Conservation (phyloP, 345 rosid genomes). For the Linum lewisii region DNA sequence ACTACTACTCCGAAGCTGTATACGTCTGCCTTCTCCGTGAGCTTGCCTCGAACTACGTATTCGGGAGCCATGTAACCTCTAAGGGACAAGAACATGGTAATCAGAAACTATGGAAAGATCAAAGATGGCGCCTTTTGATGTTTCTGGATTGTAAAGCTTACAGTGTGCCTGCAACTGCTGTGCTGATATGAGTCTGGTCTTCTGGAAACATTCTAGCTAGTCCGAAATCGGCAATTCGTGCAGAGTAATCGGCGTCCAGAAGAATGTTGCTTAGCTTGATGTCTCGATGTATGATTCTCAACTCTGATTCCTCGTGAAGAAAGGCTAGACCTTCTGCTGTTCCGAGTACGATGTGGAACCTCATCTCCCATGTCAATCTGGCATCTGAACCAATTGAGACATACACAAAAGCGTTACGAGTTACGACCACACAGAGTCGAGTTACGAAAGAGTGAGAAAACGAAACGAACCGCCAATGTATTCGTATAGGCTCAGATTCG, state of each 20-base stretch:
- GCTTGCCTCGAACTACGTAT: slow-evolving; percentile 57
- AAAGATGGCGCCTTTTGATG: slow-evolving; percentile 1
- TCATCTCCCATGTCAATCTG: slow-evolving; percentile 40
- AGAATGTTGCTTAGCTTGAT: slow-evolving; percentile 70
- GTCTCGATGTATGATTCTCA: slow-evolving; percentile 86
- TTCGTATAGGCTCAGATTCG: slow-evolving; percentile 68
- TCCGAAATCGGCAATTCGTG: slow-evolving; percentile 92
- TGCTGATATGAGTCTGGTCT: slow-evolving; percentile 59
- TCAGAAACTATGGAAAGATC: neutral
- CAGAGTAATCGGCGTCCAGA: slow-evolving; percentile 52
- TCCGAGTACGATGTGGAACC: slow-evolving; percentile 53
- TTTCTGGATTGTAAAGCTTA: slow-evolving; percentile 16
- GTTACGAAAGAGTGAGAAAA: slow-evolving; percentile 3
- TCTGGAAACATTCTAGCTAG: slow-evolving; percentile 68
- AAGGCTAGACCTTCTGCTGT: slow-evolving; percentile 74
- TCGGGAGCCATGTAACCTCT: slow-evolving; percentile 98
- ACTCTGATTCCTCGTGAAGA: slow-evolving; percentile 65
- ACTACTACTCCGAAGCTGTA: slow-evolving; percentile 79
- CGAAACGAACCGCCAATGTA: slow-evolving; percentile 43
- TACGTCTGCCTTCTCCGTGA: slow-evolving; percentile 80
- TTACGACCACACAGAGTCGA: neutral
- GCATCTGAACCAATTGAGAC: slow-evolving; percentile 30
- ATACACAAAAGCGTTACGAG: no score
- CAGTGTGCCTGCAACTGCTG: slow-evolving; percentile 84
- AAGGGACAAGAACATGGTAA: slow-evolving; percentile 2